Evolutionary conservation across 2,329 filamentous ascomycete genomes (phyloP).

Genomic region (Curvularia lunata): DNA sequence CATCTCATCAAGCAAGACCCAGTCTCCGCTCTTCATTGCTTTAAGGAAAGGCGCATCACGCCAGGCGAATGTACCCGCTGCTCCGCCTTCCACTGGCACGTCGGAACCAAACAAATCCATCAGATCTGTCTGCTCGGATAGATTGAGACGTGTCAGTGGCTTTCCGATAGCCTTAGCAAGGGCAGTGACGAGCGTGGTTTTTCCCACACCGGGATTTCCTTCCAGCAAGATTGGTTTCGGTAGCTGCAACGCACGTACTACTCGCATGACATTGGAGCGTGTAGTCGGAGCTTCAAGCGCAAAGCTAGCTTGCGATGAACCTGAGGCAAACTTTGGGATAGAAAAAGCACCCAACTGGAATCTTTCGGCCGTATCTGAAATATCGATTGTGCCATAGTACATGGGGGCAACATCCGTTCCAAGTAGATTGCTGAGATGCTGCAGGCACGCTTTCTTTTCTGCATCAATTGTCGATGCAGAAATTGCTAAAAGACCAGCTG

Average conservation of each 20-base stretch:
- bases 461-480: constrained; percentile 71
- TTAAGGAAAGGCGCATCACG: constrained; percentile 92
- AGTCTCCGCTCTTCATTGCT: constrained; percentile 95
- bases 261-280: constrained; percentile 84
- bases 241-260: constrained; percentile 86
- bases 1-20: constrained; percentile 98
- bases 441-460: constrained; percentile 75
- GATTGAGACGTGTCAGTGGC: constrained; percentile 88
- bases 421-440: constrained; percentile 72
- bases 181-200: constrained; percentile 90
- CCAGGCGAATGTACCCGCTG: constrained; percentile 92
- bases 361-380: constrained; percentile 60
- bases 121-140: constrained; percentile 96
- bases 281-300: constrained; percentile 91
- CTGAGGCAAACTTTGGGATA: constrained; percentile 60
- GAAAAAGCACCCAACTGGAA: constrained; percentile 78
- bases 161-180: constrained; percentile 80
- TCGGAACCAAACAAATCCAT: constrained; percentile 98
- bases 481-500: constrained; percentile 81
- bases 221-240: constrained; percentile 92
- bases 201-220: constrained; percentile 96
- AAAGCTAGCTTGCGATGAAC: constrained; percentile 62
- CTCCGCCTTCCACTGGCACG: constrained; percentile 90
- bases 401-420: constrained; percentile 66
- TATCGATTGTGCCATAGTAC: constrained; percentile 68